Percentiles rank a stretch among this genome's conserved stretches.
phyloP scores from a whole-genome alignment of 345 rosid genomes.

The Stellera chamaejasme region DNA sequence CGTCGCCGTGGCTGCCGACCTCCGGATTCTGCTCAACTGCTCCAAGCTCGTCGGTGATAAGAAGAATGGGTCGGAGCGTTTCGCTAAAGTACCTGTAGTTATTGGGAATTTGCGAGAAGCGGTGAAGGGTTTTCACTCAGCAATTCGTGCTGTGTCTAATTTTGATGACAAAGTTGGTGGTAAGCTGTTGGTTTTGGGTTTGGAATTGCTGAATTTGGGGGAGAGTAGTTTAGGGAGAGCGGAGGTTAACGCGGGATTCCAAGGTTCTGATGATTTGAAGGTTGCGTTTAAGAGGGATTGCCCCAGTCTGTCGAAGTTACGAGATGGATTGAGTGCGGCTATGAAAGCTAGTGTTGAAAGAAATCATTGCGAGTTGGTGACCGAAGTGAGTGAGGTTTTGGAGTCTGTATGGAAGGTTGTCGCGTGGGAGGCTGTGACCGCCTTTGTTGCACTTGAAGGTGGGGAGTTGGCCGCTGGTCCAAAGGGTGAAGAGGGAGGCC shows the following conservation, averaged over 20 bases:
- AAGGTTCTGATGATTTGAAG: conserved; percentile 26
- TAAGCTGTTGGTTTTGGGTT: conserved; percentile 31
- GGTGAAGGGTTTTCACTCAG: conserved; percentile 47
- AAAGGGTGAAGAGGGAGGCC: conserved; percentile 26
- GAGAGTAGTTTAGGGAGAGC: conserved; percentile 41
- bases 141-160: conserved; percentile 42
- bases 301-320: conserved; percentile 18
- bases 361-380: conserved; percentile 42
- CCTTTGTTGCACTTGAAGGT: conserved; percentile 57
- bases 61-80: conserved; percentile 17
- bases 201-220: conserved; percentile 38
- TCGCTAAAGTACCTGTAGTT: conserved; percentile 40
- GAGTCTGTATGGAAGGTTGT: conserved; percentile 57
- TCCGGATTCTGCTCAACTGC: conserved; percentile 63
- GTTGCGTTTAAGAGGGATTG: conserved; percentile 22
- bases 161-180: conserved; percentile 30
- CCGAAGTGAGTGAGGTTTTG: conserved; percentile 33
- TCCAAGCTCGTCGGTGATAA: conserved; percentile 44
- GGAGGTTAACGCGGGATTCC: conserved; percentile 30
- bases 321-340: conserved; percentile 23
- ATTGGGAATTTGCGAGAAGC: conserved; percentile 56
- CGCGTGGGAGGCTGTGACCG: conserved; percentile 67
- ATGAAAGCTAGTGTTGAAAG: conserved; percentile 24
- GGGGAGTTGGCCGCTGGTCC: conserved; percentile 27
- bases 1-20: conserved; percentile 58